These are phyloP conservation scores for Odontarrhena argentea DNA, from an alignment of 345 rosid species.

Conservation along the genomic window DNA sequence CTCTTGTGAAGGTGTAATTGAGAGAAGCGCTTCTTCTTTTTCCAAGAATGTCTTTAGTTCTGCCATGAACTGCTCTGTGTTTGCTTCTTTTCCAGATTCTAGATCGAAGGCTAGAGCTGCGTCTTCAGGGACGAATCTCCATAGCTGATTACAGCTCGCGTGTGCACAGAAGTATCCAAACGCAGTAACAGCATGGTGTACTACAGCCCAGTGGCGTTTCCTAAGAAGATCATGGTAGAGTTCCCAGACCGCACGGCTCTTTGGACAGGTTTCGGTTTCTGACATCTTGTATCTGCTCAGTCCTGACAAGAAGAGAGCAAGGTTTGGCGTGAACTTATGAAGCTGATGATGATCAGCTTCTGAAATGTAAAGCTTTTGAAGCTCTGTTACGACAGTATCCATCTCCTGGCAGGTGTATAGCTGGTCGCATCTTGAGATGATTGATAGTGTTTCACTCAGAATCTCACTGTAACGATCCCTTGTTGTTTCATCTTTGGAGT, in stretches of 20 bases:
- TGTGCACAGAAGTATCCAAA: conserved; percentile 88
- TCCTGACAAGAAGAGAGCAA: conserved; percentile 76
- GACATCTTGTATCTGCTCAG: conserved; percentile 60
- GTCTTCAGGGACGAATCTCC: conserved; percentile 83
- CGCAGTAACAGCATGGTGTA: conserved; percentile 67
- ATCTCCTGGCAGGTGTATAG: conserved; percentile 62
- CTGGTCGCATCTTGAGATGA: conserved; percentile 56
- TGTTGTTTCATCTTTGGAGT: conserved; percentile 41
- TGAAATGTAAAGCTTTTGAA: conserved; percentile 62
- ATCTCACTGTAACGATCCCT: conserved; percentile 48
- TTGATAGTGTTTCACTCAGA: conserved; percentile 54
- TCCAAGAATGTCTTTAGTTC: conserved; percentile 80
- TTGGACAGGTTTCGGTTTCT: conserved; percentile 64
- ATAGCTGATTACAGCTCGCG: conserved; percentile 73
- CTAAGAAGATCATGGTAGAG: conserved; percentile 75
- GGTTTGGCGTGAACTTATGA: conserved; percentile 56
- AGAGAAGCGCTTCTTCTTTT: conserved; percentile 65
- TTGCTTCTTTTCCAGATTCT: conserved; percentile 57
- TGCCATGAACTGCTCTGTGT: conserved; percentile 70
- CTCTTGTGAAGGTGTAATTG: conserved; percentile 42
- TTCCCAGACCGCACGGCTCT: conserved; percentile 70
- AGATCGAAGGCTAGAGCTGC: conserved; percentile 83
- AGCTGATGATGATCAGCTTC: conserved; percentile 41
- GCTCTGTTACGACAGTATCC: conserved; percentile 64
- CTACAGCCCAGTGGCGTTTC: conserved; percentile 81